phyloP scores from a whole-genome alignment of 306 rosid genomes.

The Trifolium fragiferum region DNA sequence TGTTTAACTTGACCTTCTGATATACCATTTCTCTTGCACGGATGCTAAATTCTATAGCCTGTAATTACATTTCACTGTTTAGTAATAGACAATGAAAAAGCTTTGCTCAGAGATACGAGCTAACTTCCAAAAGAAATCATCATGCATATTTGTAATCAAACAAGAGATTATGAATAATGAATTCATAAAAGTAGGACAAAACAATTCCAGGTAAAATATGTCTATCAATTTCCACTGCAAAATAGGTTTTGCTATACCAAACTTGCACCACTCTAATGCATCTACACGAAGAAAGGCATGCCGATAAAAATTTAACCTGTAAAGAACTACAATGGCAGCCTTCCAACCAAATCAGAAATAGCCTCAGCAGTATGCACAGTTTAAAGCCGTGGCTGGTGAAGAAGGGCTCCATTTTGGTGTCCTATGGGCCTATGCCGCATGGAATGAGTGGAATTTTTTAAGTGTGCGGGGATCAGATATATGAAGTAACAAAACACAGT shows the following conservation, averaged over 20 bases:
- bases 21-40: constrained; percentile 86
- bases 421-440: neutral
- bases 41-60: constrained; percentile 81
- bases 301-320: neutral
- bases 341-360: neutral
- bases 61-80: constrained; percentile 39
- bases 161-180: constrained; percentile 8
- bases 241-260: neutral
- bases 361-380: neutral
- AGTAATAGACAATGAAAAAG: neutral
- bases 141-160: constrained; percentile 1
- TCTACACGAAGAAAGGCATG: constrained; percentile 27
- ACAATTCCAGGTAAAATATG: neutral
- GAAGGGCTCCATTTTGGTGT: neutral
- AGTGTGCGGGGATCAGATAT: neutral
- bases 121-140: constrained; percentile 9
- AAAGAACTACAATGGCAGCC: neutral
- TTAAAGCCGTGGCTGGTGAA: neutral
- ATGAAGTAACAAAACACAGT: neutral
- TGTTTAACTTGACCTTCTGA: constrained; percentile 86
- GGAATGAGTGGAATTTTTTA: neutral
- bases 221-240: neutral
- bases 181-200: constrained; percentile 2
- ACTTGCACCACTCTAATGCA: constrained; percentile 15
- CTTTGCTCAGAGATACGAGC: constrained; percentile 17